A percentile compares a stretch with the other conserved stretches of the same genome.
These are phyloP conservation scores for Capsicum rhomboideum DNA, from an alignment of 257 asterid species.

Conservation along the genomic window DNA sequence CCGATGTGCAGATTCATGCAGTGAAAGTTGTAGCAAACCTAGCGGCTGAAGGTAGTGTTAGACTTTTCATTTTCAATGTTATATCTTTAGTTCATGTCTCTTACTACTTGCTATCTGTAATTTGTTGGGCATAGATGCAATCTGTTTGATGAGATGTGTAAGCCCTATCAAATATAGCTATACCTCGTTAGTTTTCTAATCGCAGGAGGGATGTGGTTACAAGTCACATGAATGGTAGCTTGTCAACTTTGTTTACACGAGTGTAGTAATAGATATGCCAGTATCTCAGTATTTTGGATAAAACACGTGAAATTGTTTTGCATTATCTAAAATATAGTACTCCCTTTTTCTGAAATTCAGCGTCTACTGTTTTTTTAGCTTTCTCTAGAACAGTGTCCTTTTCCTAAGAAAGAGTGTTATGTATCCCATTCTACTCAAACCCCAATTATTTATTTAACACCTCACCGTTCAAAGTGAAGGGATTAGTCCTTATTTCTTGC, in stretches of 20 bases:
- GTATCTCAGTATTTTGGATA: neutral
- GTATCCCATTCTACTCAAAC: neutral
- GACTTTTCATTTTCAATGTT: neutral
- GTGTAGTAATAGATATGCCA: neutral
- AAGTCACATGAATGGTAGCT: neutral
- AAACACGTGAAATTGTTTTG: neutral
- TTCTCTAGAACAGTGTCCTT: neutral
- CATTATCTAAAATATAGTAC: neutral
- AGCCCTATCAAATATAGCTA: neutral
- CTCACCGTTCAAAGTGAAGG: neutral
- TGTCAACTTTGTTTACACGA: neutral
- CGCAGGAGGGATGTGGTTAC: neutral
- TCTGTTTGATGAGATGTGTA: neutral
- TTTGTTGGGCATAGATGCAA: neutral
- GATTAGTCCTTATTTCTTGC: neutral
- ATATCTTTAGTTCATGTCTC: neutral
- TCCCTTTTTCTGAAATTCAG: neutral
- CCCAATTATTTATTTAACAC: neutral
- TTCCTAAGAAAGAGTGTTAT: neutral
- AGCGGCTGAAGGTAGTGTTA: slow-evolving; percentile 80
- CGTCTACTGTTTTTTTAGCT: neutral
- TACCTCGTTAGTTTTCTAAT: neutral
- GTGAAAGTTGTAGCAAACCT: slow-evolving; percentile 91
- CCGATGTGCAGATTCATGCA: slow-evolving; percentile 88
- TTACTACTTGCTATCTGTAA: neutral